Base-by-base conservation (phyloP, 192 early-diverging fungal genomes). In the Lobosporangium transversale region DNA sequence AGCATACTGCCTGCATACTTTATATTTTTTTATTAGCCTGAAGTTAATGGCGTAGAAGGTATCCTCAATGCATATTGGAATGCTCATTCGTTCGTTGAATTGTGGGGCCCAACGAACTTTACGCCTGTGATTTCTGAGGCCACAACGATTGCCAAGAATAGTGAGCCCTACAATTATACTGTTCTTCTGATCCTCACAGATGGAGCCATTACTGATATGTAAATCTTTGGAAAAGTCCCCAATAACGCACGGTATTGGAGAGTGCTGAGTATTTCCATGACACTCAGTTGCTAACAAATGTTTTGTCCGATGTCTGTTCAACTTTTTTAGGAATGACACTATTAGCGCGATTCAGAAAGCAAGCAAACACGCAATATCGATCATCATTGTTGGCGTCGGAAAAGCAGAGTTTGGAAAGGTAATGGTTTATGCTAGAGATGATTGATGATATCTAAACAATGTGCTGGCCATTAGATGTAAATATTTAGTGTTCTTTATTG, bases 351-450 rank as follows among this genome's bases (percentile, higher is more conserved):
- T 86, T 37, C 64, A 83, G 14, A 58, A 74, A 30, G 85, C 81
- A 7, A 73, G 76, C 31, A 49, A 60, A 4, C 56, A 79, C 26
- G 81, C 85, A 1, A 55, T 88, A 7, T 83, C 81, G 10, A 86
- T 88, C 33, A 65, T 88, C 29, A 88, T 88, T 76, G 83, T 88
- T 9, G 86, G 86, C 31, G 81, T 88, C 17, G 86, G 86, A 8
- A 43, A 81, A 36, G 85, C 81, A 18, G 57, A 85, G 21, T 88
- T 88, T 63, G 50, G 59, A 14, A 78, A 31, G n/a, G 66, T 68
- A 68, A 44, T n/a, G n/a, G n/a, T n/a, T n/a, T n/a, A 33, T 48
- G 9, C 1, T 0, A n/a, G 5, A 45, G 6, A 45, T 20, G 21
- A 45, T 14, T 45, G 44, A n/a, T n/a, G n/a, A n/a, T n/a, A n/a